Evolutionary conservation across 768 basidiomycete genomes (phyloP).

Genomic region (Agaricus sinodeliciosus): DNA sequence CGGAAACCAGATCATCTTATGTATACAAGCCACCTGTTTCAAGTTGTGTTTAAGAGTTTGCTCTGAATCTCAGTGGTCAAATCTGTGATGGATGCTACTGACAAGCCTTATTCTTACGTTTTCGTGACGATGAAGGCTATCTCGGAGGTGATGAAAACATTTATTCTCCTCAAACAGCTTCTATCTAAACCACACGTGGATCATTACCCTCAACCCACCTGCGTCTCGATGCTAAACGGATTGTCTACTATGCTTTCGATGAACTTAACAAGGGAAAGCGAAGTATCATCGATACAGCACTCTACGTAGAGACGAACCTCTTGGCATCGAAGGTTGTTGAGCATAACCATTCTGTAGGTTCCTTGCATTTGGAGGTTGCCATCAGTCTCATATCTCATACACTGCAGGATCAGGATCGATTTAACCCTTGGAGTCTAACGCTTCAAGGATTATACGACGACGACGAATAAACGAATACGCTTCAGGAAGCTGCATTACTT

Average conservation of each 20-base stretch:
- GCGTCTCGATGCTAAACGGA: conserved; percentile 67
- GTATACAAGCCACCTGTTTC: conserved; percentile 15
- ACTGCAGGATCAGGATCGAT: conserved; percentile 41
- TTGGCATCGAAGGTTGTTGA: conserved; percentile 39
- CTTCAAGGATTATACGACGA: conserved; percentile 30
- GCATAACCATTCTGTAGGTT: conserved; percentile 46
- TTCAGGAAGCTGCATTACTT: conserved; percentile 34
- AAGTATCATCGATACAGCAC: conserved; percentile 45
- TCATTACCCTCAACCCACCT: conserved; percentile 44
- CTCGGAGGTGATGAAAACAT: conserved; percentile 56
- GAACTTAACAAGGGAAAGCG: conserved; percentile 35
- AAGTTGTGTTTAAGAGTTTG: background rate
- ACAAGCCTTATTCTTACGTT: conserved; percentile 56
- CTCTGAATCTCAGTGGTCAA: conserved; percentile 38
- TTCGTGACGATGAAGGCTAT: conserved; percentile 66
- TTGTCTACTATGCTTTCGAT: conserved; percentile 50
- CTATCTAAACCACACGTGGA: conserved; percentile 42
- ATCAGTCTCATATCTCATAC: background rate
- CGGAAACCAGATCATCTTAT: conserved; percentile 64
- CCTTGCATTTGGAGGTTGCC: background rate
- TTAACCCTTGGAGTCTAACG: conserved; percentile 54
- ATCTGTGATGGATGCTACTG: conserved; percentile 53
- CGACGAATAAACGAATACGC: conserved; percentile 35
- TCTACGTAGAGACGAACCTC: conserved; percentile 50
- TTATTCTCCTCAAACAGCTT: conserved; percentile 49